These are phyloP conservation scores for Tulasnella sp. DNA, from an alignment of 768 basidiomycete genomes.

Conservation along the genomic window DNA sequence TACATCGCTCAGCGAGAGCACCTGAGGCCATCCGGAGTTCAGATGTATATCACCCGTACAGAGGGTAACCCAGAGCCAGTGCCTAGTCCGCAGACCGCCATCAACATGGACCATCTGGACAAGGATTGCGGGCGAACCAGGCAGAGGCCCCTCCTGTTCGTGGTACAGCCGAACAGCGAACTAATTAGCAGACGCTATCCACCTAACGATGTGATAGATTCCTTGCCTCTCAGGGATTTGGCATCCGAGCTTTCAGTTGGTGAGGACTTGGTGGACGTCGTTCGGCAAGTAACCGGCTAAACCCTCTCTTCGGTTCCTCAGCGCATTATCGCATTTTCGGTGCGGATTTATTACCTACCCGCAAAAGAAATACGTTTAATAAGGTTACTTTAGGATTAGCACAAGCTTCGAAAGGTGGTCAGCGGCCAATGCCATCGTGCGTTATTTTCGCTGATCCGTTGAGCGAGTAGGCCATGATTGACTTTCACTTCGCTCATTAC, in stretches of 20 bases:
- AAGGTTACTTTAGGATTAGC: neutral
- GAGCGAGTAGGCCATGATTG: neutral
- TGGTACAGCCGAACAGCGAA: neutral
- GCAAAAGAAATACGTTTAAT: no score
- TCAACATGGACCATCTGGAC: neutral
- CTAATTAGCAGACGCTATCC: neutral
- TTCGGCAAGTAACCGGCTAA: neutral
- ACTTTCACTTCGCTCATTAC: neutral
- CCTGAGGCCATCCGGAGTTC: neutral
- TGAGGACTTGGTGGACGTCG: neutral
- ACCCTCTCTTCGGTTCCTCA: neutral
- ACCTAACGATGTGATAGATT: neutral
- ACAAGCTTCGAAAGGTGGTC: neutral
- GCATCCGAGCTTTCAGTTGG: neutral
- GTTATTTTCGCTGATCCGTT: neutral
- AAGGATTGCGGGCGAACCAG: neutral
- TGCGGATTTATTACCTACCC: neutral
- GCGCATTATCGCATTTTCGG: neutral
- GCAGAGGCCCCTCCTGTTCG: neutral
- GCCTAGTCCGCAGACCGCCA: neutral
- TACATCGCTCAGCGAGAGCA: constrained; percentile 2
- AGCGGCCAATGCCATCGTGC: neutral
- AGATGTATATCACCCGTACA: neutral
- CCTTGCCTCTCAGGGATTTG: neutral
- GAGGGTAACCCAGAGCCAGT: neutral